Evolutionary conservation across 352 stramenopile genomes (phyloP), one percentile per base, ranked within the genome.

Genomic region (Globisporangium takayamanum): DNA sequence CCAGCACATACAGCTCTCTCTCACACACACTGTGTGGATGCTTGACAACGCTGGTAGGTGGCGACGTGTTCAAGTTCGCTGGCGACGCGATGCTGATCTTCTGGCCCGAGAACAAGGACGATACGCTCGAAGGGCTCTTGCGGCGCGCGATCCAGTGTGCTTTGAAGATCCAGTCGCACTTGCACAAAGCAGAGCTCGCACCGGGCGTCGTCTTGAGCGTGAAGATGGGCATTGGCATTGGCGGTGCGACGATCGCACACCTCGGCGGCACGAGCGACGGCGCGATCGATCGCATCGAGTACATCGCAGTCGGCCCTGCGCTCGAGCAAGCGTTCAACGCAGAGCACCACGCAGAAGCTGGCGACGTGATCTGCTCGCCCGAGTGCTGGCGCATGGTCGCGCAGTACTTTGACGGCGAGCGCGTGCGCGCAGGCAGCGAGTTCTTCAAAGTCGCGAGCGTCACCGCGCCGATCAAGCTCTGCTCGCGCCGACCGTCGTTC

Each of bases 31-130:
- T 22, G 25, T 22, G 14, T 33, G 41, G 33, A 44, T 37, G 12
- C n/a, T 33, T 25, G 16, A 18, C 25, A 11, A 2, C 48, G 67
- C 39, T 70, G 12, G 10, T 14, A 62, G 75, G 76, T 10, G 84
- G 88, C 46, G 89, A 97, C 69, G 88, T 96, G 20, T 95, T 98
- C 69, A 98, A 98, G 76, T 98, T 98, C 63, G 94, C 94, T 14
- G 94, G 94, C n/a, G 94, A 98, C 53, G 94, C 94, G 18, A 90
- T 98, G 80, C 89, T 98, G 56, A 92, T 98, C 46, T 92, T 98
- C 53, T 98, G 92, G 92, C 85, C 84, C 11, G 80, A 89, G 61
- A 92, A 91, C 69, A 92, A 96, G 58, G 84, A 97, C 30, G 86
- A 96, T 60, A 92, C 86, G 37, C 72, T 96, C 62, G 76, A 95